Conservation (phyloP, 2,329 filamentous ascomycete species). For the Graphiopsis chlorocephala region DNA sequence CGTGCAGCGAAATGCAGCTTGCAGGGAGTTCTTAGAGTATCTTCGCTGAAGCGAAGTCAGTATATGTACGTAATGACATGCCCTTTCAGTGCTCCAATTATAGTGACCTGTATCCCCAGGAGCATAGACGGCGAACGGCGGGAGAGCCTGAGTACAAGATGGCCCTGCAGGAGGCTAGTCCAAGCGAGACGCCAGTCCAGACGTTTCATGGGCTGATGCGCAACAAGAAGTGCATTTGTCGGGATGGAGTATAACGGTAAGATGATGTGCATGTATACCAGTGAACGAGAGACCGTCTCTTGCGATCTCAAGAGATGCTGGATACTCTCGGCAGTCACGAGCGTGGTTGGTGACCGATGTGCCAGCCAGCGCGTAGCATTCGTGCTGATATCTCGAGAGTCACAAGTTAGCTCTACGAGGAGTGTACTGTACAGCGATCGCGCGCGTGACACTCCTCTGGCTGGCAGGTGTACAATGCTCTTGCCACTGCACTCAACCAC, state of each 20-base stretch:
- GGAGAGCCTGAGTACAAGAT: not conserved
- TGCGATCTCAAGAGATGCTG: not conserved
- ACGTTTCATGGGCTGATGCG: not conserved
- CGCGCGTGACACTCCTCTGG: not conserved
- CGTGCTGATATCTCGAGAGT: not conserved
- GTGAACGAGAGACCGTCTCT: not conserved
- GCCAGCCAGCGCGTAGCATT: not conserved
- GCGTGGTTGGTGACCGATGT: not conserved
- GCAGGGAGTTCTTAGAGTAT: not conserved
- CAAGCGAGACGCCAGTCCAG: not conserved
- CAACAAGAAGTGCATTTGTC: not conserved
- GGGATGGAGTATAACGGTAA: no score
- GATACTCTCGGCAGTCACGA: not conserved
- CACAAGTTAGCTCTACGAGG: not conserved
- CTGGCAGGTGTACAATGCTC: not conserved
- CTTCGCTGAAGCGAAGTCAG: not conserved
- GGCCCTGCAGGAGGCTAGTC: not conserved
- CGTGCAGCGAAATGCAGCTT: not conserved
- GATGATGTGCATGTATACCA: not conserved
- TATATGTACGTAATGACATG: not conserved
- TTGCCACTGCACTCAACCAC: not conserved
- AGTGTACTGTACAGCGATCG: no score
- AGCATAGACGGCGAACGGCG: not conserved
- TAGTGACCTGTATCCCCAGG: not conserved
- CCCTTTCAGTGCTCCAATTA: not conserved